Percentiles rank a stretch among this genome's conserved stretches.
These are phyloP conservation scores for Protomyces arabidopsidicola DNA, from an alignment of 1,139 yeast species.

Conservation along the genomic window DNA sequence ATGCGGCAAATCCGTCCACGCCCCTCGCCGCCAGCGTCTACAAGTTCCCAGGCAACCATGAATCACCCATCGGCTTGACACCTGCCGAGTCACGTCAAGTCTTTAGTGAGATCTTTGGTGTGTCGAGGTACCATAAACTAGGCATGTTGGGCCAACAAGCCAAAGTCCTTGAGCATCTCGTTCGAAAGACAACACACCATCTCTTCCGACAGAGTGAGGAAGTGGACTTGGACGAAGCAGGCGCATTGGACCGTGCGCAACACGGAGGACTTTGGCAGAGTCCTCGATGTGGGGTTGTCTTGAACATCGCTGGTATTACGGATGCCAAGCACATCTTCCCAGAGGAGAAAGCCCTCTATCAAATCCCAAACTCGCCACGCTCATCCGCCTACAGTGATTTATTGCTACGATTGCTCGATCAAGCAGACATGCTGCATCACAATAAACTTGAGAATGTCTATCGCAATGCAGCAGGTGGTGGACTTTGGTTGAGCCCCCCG, in stretches of 20 bases:
- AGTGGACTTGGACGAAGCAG: neutral
- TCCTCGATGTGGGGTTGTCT: conserved; percentile 17
- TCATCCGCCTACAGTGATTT: conserved; percentile 27
- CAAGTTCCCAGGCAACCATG: conserved; percentile 18
- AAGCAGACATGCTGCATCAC: conserved; percentile 18
- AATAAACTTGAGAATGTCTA: conserved; percentile 20
- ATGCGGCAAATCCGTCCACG: neutral
- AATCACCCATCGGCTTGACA: conserved; percentile 10
- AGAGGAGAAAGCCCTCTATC: conserved; percentile 24
- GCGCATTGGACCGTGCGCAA: neutral
- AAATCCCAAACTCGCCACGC: conserved; percentile 27
- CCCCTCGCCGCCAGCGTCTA: conserved; percentile 5
- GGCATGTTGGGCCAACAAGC: conserved; percentile 27
- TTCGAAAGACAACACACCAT: neutral
- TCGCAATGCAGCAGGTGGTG: conserved; percentile 27
- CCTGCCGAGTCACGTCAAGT: conserved; percentile 26
- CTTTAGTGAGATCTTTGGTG: conserved; percentile 27
- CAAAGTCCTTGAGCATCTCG: conserved; percentile 21
- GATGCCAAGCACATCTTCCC: conserved; percentile 25
- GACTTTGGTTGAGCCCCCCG: conserved; percentile 25
- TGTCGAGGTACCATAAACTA: conserved; percentile 21
- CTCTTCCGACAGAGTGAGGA: neutral
- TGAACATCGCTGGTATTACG: conserved; percentile 27
- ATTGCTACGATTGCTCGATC: conserved; percentile 19
- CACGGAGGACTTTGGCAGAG: conserved; percentile 14